Base-by-base conservation (phyloP, 2,329 filamentous ascomycete species). In the Ophiostoma sp. region DNA sequence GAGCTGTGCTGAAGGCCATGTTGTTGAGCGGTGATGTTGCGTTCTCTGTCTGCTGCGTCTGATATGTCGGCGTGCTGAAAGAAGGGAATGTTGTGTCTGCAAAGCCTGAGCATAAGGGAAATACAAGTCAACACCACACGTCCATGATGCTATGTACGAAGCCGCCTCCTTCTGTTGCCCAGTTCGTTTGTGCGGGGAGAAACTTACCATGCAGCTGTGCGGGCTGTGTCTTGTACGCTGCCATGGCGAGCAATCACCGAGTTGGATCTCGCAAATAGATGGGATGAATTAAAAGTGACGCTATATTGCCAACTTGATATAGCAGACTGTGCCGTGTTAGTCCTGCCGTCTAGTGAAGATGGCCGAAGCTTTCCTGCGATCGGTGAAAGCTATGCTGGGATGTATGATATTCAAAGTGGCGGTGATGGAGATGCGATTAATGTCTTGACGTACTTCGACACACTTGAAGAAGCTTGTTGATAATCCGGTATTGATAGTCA, bases 171-270 rank as follows among this genome's bases (percentile, higher is more conserved):
- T 23, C 15, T 20, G 35, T 65, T 35, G 33, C 27, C 23, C 27
- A 17, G 31, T 15, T 23, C 35, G 64, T 41, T 67, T 41, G 35
- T 15, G 39, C 5, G 8, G 13, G 44, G 6, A 3, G 27, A 31
- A 31, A 89, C 92, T 83, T 83, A 96, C 93, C 91, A 81, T 94
- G 90, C 83, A 94, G 86, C 79, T 90, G 90, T 79, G 90, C 85
- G 80, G 89, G 84, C 79, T 90, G 88, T 71, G 87, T 81, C 81
- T 96, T 96, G 84, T 93, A 94, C 81, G 89, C 89, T 80, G 91
- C 90, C 90, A 94, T 94, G 83, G 80, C 33, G 62, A 65, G 62
- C 62, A 65, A 65, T 36, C 20, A 41, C 62, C 35, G 35, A 65
- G n/a, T 20, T 41, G 35, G 6, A 20, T 15, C 27, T 33, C 15